Percentiles rank a stretch among this genome's conserved stretches.
These are phyloP conservation scores for Glebionis coronaria DNA, from an alignment of 129 eudicot genomes.

Conservation along the genomic window DNA sequence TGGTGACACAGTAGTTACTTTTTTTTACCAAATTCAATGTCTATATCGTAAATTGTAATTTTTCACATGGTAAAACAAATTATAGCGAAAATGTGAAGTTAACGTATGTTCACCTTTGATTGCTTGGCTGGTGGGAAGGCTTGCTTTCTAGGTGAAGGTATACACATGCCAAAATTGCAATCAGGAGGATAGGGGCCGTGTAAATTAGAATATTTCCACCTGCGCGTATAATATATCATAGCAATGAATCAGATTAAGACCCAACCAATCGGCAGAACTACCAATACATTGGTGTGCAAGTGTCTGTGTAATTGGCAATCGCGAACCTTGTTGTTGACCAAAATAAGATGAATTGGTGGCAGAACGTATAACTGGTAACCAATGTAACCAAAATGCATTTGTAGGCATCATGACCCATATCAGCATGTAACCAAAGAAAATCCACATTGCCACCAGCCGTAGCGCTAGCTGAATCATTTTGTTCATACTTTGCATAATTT, in stretches of 20 bases:
- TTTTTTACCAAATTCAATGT: neutral
- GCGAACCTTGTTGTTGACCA: constrained; percentile 39
- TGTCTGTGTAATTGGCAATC: neutral
- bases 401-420: constrained; percentile 84
- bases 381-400: constrained; percentile 47
- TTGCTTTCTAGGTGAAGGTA: constrained; percentile 54
- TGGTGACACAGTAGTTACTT: neutral
- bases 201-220: constrained; percentile 55
- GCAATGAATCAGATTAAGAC: neutral
- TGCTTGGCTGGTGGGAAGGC: constrained; percentile 5
- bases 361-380: constrained; percentile 53
- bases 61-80: no score
- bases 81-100: neutral
- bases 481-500: constrained; percentile 11
- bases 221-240: constrained; percentile 23
- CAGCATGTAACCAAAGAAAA: constrained; percentile 50
- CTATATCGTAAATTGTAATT: no score
- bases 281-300: neutral
- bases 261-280: neutral
- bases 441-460: constrained; percentile 28
- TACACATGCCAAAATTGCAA: constrained; percentile 50
- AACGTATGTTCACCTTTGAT: constrained; percentile 28
- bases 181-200: constrained; percentile 44
- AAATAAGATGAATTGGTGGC: constrained; percentile 39
- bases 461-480: constrained; percentile 25